Base-by-base conservation (phyloP, 2,329 filamentous ascomycete genomes). In the Monosporascus cannonballus region DNA sequence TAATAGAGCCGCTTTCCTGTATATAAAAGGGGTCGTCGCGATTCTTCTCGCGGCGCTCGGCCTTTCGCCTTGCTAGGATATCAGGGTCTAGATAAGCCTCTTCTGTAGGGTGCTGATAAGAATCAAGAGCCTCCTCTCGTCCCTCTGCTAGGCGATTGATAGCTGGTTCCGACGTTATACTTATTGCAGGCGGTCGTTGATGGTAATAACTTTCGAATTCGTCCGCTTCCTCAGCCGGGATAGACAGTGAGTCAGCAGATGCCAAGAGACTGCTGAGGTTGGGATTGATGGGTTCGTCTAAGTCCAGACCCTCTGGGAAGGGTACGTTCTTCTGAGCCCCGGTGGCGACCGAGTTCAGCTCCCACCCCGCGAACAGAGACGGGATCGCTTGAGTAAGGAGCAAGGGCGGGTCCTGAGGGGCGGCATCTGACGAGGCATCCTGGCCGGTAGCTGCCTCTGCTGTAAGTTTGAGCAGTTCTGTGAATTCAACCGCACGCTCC, bases 1-100 rank as follows among this genome's bases (percentile, higher is more conserved):
- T 83, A 1, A 73, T 74, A 25, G 75, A 76, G 38, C 72, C 72
- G 7, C 73, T 71, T 24, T 76, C 77, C 37, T 72, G 74, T 64
- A 99, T 97, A 66, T 99, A 99, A 69, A 96, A 99, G 1, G 94
- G 94, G 63, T 99, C 94, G 65, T 97, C 93, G 60, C 82, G 88
- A 68, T 96, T 90, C 52, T 90, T 83, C 66, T 96, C 91, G 52
- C 80, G 73, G 11, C 92, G 81, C 65, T 96, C 90, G 4, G 86
- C 83, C 61, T 86, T 89, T 56, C 89, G 81, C 56, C 85, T 79
- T 4, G 89, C 87, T 42, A 89, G 67, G 47, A 90, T 89, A 61
- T 90, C 86, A 1, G 86, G 76, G 56, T 93, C 88, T 2, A 87
- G 70, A 59, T 87, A 87, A 46, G 76, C 80, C 34, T 92, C 84